phyloP scores from a whole-genome alignment of 1,284 basidiomycete species.

The Phaffia rhodozyma region DNA sequence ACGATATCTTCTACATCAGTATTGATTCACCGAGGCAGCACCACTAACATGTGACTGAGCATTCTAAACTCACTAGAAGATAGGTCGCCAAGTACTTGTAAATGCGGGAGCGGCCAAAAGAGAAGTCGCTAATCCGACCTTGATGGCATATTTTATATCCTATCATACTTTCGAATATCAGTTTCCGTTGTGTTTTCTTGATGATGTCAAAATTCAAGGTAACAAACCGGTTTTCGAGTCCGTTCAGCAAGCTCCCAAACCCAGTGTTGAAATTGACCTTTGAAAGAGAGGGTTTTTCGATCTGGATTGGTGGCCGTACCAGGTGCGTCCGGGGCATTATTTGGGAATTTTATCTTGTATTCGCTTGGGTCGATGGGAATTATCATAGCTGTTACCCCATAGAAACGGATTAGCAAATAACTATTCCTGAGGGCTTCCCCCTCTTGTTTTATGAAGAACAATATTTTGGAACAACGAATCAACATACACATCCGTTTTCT shows the following conservation, averaged over 20 bases:
- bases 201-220: slow-evolving; percentile 71
- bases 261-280: slow-evolving; percentile 51
- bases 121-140: slow-evolving; percentile 52
- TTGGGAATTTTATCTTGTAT: slow-evolving; percentile 60
- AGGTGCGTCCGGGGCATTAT: slow-evolving; percentile 64
- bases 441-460: neutral
- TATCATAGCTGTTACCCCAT: slow-evolving; percentile 44
- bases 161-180: neutral
- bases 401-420: slow-evolving; percentile 17
- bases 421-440: neutral
- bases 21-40: too few relatives aligned
- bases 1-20: too few relatives aligned
- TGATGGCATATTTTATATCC: slow-evolving; percentile 30
- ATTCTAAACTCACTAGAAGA: slow-evolving; percentile 46
- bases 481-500: slow-evolving; percentile 27
- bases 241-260: slow-evolving; percentile 65
- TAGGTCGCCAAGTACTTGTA: slow-evolving; percentile 58
- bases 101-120: slow-evolving; percentile 76
- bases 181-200: neutral
- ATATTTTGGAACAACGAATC: neutral
- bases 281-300: slow-evolving; percentile 44
- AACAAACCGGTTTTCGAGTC: slow-evolving; percentile 60
- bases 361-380: slow-evolving; percentile 47
- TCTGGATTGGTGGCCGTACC: slow-evolving; percentile 71
- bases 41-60: too few relatives aligned